A percentile compares a stretch with the other conserved stretches of the same genome.
phyloP scores from a whole-genome alignment of 2,329 filamentous ascomycete genomes.

The Fusarium musae region DNA sequence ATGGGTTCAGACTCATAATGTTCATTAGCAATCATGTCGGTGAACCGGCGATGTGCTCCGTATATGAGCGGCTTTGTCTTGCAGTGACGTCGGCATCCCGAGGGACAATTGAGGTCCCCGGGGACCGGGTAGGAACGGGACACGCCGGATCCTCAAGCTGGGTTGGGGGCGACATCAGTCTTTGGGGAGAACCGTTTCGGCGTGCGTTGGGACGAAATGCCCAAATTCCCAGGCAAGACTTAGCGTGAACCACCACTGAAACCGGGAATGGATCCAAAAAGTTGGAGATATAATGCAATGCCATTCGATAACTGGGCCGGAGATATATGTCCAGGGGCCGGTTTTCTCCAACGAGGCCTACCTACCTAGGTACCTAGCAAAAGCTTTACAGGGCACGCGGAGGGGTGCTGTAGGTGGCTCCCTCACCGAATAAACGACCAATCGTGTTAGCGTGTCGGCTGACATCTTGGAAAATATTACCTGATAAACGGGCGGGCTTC shows the following conservation, averaged over 20 bases:
- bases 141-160: constrained; percentile 28
- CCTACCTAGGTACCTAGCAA: neutral
- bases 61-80: constrained; percentile 13
- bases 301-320: constrained; percentile 34
- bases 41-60: constrained; percentile 10
- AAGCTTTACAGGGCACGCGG: constrained; percentile 2
- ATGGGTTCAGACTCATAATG: neutral
- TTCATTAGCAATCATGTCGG: constrained; percentile 9
- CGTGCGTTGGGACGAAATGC: constrained; percentile 36
- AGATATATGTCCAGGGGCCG: constrained; percentile 41
- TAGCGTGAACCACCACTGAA: constrained; percentile 20
- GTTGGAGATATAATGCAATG: constrained; percentile 1
- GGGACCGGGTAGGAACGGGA: constrained; percentile 42
- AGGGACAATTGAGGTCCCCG: constrained; percentile 29
- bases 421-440: constrained; percentile 15
- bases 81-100: constrained; percentile 34
- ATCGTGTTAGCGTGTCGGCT: constrained; percentile 14
- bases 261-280: constrained; percentile 9
- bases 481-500: constrained; percentile 34
- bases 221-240: constrained; percentile 26
- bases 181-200: constrained; percentile 27
- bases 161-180: constrained; percentile 23
- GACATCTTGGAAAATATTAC: constrained; percentile 39
- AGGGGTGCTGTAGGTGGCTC: constrained; percentile 21
- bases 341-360: neutral